Base-by-base conservation (phyloP, 768 basidiomycete species). In the Kwoniella sp. region DNA sequence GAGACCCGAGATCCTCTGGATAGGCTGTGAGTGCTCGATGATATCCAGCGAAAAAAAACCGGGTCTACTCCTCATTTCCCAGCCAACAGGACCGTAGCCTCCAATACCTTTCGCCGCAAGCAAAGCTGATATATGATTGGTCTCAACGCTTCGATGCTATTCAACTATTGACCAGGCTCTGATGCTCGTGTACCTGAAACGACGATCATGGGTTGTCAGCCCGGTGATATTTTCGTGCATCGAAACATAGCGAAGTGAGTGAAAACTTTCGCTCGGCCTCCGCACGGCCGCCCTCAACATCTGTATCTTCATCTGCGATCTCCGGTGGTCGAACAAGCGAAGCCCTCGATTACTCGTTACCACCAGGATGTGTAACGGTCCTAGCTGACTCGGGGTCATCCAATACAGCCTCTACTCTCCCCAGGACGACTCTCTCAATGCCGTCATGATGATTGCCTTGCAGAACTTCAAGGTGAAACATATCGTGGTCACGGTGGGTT, bases 381-480 rank as follows among this genome's bases (percentile, higher is more conserved):
- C 11, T n/a, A 45, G 12, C 41, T 45, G 41, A 12, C 41, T 45
- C 41, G 11, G 41, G 41, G n/a, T 12, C n/a, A n/a, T n/a, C n/a
- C n/a, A 15, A 1, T 55, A 13, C 58, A 76, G 74, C 61, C 61
- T 64, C 1, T 77, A 77, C 48, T 66, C 66, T 4, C 75, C 73
- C 7, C 58, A 70, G 20, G 75, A 77, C 64, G 75, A 75, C 45
- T 72, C 74, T 12, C 51, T 75, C 47, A 77, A 77, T 48, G 65
- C 69, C 9, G 75, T 77, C 26, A 71, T 75, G 69, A 65, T 71
- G 69, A 74, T 77, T 31, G 75, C 75, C 11, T 53, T 77, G 50
- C 70, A 70, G 38, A 77, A 77, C 45, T 74, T 74, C 72, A 73
- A 74, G 55, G 73, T 77, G 51, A 72, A 70, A 57, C 75, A 77